Base-by-base conservation (phyloP, 1,139 yeast species). In the Candida sp. region DNA sequence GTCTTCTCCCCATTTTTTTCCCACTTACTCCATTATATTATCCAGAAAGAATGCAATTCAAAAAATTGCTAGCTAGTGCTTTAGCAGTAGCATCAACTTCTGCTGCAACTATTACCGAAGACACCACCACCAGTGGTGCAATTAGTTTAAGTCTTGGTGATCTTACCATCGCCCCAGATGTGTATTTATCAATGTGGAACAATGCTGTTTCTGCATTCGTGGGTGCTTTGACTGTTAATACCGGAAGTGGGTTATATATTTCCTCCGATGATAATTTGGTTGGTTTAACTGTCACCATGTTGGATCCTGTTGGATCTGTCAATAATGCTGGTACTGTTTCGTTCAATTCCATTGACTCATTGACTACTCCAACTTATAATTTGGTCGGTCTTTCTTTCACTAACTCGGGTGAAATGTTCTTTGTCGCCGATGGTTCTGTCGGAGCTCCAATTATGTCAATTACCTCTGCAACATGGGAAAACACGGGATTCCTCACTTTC, bases 171-270 rank as follows among this genome's bases (percentile, higher is more conserved):
- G 50, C 55, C n/a, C 53, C 56, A 8, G 66, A 63, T 39, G 68
- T 56, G 15, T 64, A 57, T 47, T 67, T 65, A 63, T 66, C 73
- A 22, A 60, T 67, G 32, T 50, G 66, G 41, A 55, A 66, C 48
- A 65, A 65, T 45, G 61, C 61, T 23, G 43, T 53, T 38, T 47
- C 60, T 15, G 46, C 56, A 5, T 51, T 61, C 35, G 51, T 53
- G 30, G 68, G 70, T 12, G 39, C 44, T 22, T 52, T 66, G 27
- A 38, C 47, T 21, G 47, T 49, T 21, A 35, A 43, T 9, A 55
- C 54, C 29, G 50, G 58, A n/a, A 66, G 67, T 43, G 58, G 55
- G 1, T 59, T 64, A 36, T 65, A 56, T 41, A 52, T 63, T 32
- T 35, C 38, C 19, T 22, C 30, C 6, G 29, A 22, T 22, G 21